Percentiles rank a stretch among this genome's conserved stretches.
Conservation (phyloP, 441 rosid species). For the Jatropha multifida region DNA sequence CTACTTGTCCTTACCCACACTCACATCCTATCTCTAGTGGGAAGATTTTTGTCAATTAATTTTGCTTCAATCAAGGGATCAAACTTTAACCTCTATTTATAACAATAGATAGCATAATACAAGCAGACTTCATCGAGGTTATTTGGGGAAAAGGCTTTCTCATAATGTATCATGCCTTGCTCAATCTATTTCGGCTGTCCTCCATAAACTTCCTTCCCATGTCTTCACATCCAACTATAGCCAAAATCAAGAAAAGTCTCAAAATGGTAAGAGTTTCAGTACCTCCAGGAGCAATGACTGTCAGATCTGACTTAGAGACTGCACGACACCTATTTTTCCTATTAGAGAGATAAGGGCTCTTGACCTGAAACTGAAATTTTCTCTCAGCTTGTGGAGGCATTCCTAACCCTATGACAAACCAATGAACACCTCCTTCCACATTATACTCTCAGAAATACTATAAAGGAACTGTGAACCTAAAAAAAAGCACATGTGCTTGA, state of each 20-base stretch:
- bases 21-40: too few species aligned
- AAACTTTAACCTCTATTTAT: too few species aligned
- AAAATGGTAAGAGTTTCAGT: not conserved
- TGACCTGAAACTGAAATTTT: not conserved
- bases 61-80: too few species aligned
- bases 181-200: too few species aligned
- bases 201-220: not conserved
- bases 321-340: not conserved
- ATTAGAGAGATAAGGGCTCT: not conserved
- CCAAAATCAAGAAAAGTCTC: not conserved
- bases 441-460: not conserved
- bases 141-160: not conserved
- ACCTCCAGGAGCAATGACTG: not conserved
- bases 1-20: too few species aligned
- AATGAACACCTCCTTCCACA: not conserved
- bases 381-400: not conserved
- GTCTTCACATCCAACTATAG: not conserved
- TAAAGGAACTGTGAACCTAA: slow-evolving; percentile 3
- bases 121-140: not conserved
- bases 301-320: not conserved
- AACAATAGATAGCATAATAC: too few species aligned
- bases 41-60: too few species aligned
- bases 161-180: not conserved
- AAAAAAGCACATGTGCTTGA: slow-evolving; percentile 7
- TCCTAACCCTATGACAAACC: not conserved